Conservation (phyloP, 2,329 filamentous ascomycete genomes). For the Cytospora paraplurivora region DNA sequence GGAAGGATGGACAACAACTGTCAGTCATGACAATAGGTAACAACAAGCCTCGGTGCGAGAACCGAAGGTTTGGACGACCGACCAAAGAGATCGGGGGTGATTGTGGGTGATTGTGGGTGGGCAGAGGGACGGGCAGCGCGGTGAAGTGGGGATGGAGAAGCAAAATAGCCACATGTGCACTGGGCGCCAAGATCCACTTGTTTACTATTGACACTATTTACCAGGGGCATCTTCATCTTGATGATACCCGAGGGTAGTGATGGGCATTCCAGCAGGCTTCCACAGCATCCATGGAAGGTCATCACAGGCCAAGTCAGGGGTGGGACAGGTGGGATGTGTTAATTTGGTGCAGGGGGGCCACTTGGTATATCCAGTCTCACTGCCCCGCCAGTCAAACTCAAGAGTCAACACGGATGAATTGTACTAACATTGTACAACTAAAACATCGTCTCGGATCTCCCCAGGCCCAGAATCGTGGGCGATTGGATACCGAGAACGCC, state of each 20-base stretch:
- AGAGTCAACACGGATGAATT: neutral
- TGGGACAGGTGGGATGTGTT: conserved; percentile 16
- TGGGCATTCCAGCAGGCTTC: conserved; percentile 5
- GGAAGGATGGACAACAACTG: conserved; percentile 9
- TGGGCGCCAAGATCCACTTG: conserved; percentile 8
- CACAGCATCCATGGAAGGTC: neutral
- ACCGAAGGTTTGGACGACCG: neutral
- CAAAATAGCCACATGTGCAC: conserved; percentile 19
- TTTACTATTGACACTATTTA: conserved; percentile 9
- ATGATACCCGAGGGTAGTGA: neutral
- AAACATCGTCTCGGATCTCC: neutral
- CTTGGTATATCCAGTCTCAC: conserved; percentile 2
- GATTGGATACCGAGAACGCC: neutral
- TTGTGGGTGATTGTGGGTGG: neutral
- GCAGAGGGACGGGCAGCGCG: conserved; percentile 14
- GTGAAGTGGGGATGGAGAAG: conserved; percentile 17
- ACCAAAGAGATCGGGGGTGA: conserved; percentile 16
- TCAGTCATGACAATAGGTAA: neutral
- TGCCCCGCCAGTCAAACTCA: neutral
- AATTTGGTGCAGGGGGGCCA: conserved; percentile 14
- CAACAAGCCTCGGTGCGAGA: conserved; percentile 3
- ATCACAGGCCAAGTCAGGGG: conserved; percentile 13
- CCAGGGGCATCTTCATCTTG: conserved; percentile 9
- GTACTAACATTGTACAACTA: neutral
- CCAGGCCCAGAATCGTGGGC: too few relatives aligned